A percentile compares a stretch with the other conserved stretches of the same genome.
These are phyloP conservation scores for Talaromyces sp. DNA, from an alignment of 2,329 filamentous ascomycete genomes.

Conservation along the genomic window DNA sequence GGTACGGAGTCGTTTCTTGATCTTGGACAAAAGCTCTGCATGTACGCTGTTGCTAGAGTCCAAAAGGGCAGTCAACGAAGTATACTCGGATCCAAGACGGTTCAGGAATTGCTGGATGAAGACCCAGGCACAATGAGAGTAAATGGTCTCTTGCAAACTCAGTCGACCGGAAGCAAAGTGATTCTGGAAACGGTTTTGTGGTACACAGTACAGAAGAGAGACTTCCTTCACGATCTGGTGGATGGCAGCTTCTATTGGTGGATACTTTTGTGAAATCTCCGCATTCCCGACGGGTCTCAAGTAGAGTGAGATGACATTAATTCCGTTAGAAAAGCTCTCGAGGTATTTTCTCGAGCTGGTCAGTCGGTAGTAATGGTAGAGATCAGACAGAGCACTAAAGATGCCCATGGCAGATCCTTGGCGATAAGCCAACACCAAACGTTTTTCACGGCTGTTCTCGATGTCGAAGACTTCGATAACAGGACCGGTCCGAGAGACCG, in stretches of 20 bases:
- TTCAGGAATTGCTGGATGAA: constrained; percentile 98
- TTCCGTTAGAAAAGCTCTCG: constrained; percentile 97
- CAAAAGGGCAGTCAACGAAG: constrained; percentile 73
- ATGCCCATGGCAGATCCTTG: constrained; percentile 85
- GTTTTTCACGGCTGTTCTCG: constrained; percentile 83
- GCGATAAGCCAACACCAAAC: constrained; percentile 89
- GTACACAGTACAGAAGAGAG: constrained; percentile 93
- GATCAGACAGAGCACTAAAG: constrained; percentile 89
- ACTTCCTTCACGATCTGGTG: constrained; percentile 99
- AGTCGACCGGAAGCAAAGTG: constrained; percentile 81
- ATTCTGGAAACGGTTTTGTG: constrained; percentile 90
- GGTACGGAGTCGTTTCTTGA: constrained; percentile 90
- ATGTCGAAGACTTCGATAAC: constrained; percentile 99
- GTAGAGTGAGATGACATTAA: constrained; percentile 95
- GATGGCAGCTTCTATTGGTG: constrained; percentile 87
- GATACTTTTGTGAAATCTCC: constrained; percentile 53
- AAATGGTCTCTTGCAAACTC: constrained; percentile 93
- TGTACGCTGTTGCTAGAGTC: constrained; percentile 77
- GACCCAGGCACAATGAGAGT: constrained; percentile 95
- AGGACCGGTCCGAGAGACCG: constrained; percentile 78
- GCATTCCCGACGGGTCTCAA: constrained; percentile 65
- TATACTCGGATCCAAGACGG: constrained; percentile 86
- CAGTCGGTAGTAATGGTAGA: constrained; percentile 98
- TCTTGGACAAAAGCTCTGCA: constrained; percentile 80
- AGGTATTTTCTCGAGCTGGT: constrained; percentile 97